Evolutionary conservation across 495 filamentous ascomycete genomes (phyloP), one percentile per base, ranked within the genome.

Genomic region (Penicillium chermesinum): DNA sequence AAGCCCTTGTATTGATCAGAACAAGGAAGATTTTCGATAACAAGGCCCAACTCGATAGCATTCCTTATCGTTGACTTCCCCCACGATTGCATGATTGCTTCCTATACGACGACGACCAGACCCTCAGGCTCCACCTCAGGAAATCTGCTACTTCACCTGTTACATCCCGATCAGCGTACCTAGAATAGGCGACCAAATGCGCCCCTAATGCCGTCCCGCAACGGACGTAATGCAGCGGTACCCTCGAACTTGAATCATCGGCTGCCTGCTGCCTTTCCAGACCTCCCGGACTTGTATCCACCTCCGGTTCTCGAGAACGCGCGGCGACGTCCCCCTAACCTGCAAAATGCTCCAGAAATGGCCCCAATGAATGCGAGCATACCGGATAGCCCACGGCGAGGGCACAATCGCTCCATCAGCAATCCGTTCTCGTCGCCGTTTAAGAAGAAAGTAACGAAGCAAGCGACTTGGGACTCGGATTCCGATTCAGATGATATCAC

Each of bases 371-470:
- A 41, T 18, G 53, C 42, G 14, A 53, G 42, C 27, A 12, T 50
- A 27, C 52, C 62, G 19, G 52, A 53, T 3, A 53, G 45, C 48
- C 54, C 62, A 39, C 59, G 55, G 38, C 69, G 64, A 47, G 59
- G 72, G 38, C 86, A 91, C 65, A 66, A 71, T 13, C 84, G 86
- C 41, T 88, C 86, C 36, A 78, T 84, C 72, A 91, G 87, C 63
- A 84, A 91, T 52, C 84, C 85, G 5, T 86, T 88, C 49, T 79
- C 83, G 3, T 82, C 82, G 6, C 56, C 83, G 20, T 82, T 88
- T 54, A 81, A 78, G 54, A 66, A 58, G 50, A 38, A 47, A 13
- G 38, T 54, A 9, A 44, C 53, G 18, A 70, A 66, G 41, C 42
- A 62, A 32, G 53, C 64, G 33, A 58, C 53, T 27, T 55, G 65